Evolutionary conservation across 2,329 filamentous ascomycete genomes (phyloP).

Genomic region (Xylariales sp.): DNA sequence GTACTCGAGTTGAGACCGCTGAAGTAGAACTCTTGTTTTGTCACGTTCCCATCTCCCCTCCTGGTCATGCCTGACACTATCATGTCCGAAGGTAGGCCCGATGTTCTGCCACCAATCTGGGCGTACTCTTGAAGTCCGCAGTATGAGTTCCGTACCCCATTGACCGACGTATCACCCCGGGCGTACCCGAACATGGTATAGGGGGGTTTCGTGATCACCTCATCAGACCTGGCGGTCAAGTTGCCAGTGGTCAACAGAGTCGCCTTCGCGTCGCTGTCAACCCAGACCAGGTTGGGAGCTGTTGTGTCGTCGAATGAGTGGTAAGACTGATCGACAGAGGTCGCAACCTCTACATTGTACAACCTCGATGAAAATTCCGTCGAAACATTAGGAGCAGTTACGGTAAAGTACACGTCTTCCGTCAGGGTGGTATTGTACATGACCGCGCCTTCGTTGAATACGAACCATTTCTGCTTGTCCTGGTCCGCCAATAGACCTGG

Average conservation of each 20-base stretch:
- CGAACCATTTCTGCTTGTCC: constrained; percentile 37
- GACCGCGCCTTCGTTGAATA: constrained; percentile 66
- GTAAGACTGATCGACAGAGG: constrained; percentile 74
- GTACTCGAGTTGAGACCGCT: constrained; percentile 68
- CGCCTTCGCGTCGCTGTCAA: constrained; percentile 78
- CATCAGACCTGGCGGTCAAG: constrained; percentile 53
- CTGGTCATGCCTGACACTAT: constrained; percentile 63
- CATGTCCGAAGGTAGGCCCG: constrained; percentile 29
- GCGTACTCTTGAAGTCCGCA: constrained; percentile 71
- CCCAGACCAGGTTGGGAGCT: constrained; percentile 62
- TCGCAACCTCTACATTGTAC: constrained; percentile 79
- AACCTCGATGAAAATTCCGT: constrained; percentile 42
- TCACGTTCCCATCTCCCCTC: constrained; percentile 59
- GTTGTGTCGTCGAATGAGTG: constrained; percentile 55
- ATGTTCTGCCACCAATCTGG: constrained; percentile 48
- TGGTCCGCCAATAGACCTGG: constrained; percentile 57
- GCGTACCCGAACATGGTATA: constrained; percentile 77
- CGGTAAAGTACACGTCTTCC: constrained; percentile 68
- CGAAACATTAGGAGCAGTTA: constrained; percentile 65
- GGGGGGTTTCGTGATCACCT: constrained; percentile 51
- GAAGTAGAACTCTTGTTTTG: constrained; percentile 86
- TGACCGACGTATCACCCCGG: constrained; percentile 51
- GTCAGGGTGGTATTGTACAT: constrained; percentile 58
- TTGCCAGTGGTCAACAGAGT: constrained; percentile 77
- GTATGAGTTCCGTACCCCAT: constrained; percentile 72